Evolutionary conservation across 192 early-diverging fungal genomes (phyloP).

Genomic region (Entomortierella beljakovae): DNA sequence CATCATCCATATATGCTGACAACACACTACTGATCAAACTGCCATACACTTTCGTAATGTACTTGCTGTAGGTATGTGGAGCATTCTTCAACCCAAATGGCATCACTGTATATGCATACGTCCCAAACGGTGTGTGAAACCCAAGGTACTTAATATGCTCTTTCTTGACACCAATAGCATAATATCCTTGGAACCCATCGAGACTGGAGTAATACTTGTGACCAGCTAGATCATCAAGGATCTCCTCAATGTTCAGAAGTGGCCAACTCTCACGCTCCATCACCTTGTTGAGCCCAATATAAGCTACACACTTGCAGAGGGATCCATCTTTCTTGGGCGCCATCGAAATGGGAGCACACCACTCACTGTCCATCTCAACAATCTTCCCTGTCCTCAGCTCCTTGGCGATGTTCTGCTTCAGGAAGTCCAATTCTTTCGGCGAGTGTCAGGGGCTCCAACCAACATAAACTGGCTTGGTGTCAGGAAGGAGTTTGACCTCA

Average conservation of each 20-base stretch:
- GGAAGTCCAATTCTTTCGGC: not conserved
- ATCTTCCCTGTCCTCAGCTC: not conserved
- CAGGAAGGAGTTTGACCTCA: not conserved
- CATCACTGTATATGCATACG: too few relatives aligned
- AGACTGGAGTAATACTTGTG: not conserved
- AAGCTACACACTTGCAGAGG: not conserved
- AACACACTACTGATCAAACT: too few relatives aligned
- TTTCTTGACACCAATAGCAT: too few relatives aligned
- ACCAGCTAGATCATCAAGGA: not conserved
- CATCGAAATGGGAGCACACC: not conserved
- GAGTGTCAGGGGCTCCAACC: not conserved
- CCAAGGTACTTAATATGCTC: too few relatives aligned
- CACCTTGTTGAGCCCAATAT: not conserved
- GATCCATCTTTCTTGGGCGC: not conserved
- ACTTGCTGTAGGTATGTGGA: too few relatives aligned
- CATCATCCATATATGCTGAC: too few relatives aligned
- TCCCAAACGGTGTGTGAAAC: too few relatives aligned
- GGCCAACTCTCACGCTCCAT: not conserved
- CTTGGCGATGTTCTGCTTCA: not conserved
- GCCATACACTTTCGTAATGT: too few relatives aligned
- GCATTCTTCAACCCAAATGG: too few relatives aligned
- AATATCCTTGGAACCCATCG: too few relatives aligned
- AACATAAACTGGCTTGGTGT: not conserved
- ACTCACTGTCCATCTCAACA: not conserved
- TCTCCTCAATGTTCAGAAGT: not conserved